Conservation (phyloP, 2,329 filamentous ascomycete genomes). For the Alternaria infectoria region DNA sequence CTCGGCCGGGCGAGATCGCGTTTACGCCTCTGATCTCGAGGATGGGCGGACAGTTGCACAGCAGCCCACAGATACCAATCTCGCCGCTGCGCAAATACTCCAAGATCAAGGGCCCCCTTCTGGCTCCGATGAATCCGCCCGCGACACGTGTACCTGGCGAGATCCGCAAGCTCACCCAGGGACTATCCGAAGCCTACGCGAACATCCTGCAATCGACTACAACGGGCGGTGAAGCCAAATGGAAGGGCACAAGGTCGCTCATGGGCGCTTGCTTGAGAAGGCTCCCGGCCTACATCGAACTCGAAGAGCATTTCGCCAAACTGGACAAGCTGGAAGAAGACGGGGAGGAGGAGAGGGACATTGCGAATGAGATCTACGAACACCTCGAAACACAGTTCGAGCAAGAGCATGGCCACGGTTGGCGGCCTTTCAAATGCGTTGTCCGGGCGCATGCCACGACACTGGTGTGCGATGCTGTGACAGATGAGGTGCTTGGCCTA, state of each 20-base stretch:
- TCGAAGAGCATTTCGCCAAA: conserved; percentile 47
- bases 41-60: conserved; percentile 31
- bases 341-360: conserved; percentile 42
- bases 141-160: conserved; percentile 31
- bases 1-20: conserved; percentile 42
- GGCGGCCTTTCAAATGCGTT: conserved; percentile 49
- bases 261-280: conserved; percentile 48
- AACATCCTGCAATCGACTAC: conserved; percentile 45
- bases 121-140: conserved; percentile 27
- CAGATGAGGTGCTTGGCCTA: conserved; percentile 37
- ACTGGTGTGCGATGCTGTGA: conserved; percentile 46
- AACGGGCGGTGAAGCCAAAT: conserved; percentile 22
- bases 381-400: conserved; percentile 49
- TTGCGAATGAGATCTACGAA: conserved; percentile 48
- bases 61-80: conserved; percentile 38
- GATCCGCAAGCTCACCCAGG: conserved; percentile 38
- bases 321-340: conserved; percentile 38
- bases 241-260: conserved; percentile 47
- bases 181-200: conserved; percentile 40
- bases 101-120: conserved; percentile 33
- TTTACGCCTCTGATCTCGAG: conserved; percentile 46
- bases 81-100: conserved; percentile 33
- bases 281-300: conserved; percentile 50
- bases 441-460: conserved; percentile 51
- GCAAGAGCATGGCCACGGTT: conserved; percentile 41